These are phyloP conservation scores for Oryza glumipatula DNA, from an alignment of 176 grass and related monocot genomes.

Conservation along the genomic window DNA sequence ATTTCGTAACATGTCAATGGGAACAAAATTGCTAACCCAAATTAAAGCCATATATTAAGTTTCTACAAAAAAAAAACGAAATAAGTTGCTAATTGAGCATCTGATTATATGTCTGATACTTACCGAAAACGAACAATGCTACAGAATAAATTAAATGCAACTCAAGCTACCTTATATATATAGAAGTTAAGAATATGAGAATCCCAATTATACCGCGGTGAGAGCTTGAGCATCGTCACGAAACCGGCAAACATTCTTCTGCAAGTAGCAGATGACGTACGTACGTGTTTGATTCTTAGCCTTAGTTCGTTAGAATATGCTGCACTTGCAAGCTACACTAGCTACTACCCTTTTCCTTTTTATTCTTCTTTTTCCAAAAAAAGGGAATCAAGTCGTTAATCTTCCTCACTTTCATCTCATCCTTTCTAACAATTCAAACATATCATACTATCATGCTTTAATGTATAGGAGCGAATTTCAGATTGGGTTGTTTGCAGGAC, in stretches of 20 bases:
- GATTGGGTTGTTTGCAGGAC: too few relatives aligned
- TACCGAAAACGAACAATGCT: background rate
- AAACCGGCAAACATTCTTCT: background rate
- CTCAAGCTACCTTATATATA: too few relatives aligned
- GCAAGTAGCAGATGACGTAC: background rate
- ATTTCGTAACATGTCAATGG: background rate
- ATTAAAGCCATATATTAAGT: background rate
- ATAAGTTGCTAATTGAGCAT: background rate
- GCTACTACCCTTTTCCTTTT: background rate
- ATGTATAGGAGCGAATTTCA: too few relatives aligned
- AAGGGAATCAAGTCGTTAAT: background rate
- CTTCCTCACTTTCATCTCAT: background rate
- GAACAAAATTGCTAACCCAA: background rate
- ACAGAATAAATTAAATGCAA: background rate
- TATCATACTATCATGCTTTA: background rate
- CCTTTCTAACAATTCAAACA: background rate
- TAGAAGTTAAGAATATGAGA: constrained; percentile 1
- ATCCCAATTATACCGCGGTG: background rate
- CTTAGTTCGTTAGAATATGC: constrained; percentile 3
- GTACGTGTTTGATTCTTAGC: constrained; percentile 1
- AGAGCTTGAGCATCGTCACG: background rate
- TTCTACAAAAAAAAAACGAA: background rate
- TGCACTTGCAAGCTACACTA: background rate
- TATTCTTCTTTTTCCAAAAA: background rate
- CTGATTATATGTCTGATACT: background rate